Conservation (phyloP, 441 rosid genomes). For the Croton setiger region DNA sequence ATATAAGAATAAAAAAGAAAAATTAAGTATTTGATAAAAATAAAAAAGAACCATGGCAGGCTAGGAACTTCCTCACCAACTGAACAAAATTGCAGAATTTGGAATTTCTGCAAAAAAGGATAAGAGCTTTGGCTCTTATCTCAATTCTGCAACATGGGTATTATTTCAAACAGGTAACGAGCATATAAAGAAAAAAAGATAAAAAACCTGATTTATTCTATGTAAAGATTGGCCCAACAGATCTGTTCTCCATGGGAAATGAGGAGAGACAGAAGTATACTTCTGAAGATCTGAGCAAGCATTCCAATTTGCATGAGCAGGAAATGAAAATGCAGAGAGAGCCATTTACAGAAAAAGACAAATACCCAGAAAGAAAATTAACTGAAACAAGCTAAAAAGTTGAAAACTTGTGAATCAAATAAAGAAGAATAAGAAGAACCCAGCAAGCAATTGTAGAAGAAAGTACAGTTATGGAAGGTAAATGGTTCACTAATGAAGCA, state of each 20-base stretch:
- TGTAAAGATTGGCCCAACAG: conserved; percentile 37
- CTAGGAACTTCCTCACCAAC: not conserved
- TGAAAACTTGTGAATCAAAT: not conserved
- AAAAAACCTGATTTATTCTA: conserved; percentile 37
- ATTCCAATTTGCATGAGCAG: conserved; percentile 37
- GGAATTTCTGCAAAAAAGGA: conserved; percentile 6
- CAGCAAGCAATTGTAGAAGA: conserved; percentile 14
- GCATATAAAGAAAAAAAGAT: not conserved
- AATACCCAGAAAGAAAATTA: not conserved
- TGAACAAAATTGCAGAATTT: not conserved
- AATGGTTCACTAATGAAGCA: not conserved
- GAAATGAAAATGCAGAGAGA: conserved; percentile 59
- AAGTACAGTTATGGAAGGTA: not conserved
- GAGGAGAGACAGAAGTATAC: conserved; percentile 36
- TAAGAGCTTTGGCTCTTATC: not conserved
- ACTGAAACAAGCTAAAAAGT: not conserved
- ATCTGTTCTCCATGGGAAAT: conserved; percentile 43
- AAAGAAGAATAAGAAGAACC: conserved; percentile 21
- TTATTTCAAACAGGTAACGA: not conserved
- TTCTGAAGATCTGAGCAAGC: conserved; percentile 41
- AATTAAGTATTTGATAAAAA: not conserved
- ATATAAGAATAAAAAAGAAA: not conserved
- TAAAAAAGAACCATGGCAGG: not conserved
- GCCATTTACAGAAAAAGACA: conserved; percentile 42
- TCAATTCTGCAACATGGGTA: conserved; percentile 3